These are phyloP conservation scores for Didymella arachidicola DNA, from an alignment of 2,329 filamentous ascomycete species.

Conservation along the genomic window DNA sequence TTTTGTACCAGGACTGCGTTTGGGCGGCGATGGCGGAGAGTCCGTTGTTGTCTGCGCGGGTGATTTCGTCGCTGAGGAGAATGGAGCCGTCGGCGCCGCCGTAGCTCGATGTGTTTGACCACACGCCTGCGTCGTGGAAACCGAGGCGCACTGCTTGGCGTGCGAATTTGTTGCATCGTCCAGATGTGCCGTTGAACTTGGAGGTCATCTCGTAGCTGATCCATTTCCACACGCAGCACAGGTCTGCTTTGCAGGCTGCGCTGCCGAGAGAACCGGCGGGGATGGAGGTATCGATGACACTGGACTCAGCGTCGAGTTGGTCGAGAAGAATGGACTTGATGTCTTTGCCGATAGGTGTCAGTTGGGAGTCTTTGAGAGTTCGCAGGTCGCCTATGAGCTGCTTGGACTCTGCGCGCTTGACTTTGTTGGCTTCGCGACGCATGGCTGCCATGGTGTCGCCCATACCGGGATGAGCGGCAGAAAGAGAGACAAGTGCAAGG, in stretches of 20 bases:
- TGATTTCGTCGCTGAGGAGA: slow-evolving; percentile 29
- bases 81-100: slow-evolving; percentile 34
- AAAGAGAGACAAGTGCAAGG: slow-evolving; percentile 20
- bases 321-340: slow-evolving; percentile 35
- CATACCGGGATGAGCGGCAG: slow-evolving; percentile 28
- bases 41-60: slow-evolving; percentile 34
- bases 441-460: slow-evolving; percentile 22
- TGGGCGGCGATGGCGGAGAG: slow-evolving; percentile 27
- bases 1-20: slow-evolving; percentile 17
- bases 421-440: slow-evolving; percentile 17
- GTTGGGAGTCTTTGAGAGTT: slow-evolving; percentile 19
- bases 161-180: slow-evolving; percentile 40
- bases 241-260: slow-evolving; percentile 33
- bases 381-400: slow-evolving; percentile 37
- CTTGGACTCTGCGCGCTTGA: slow-evolving; percentile 23
- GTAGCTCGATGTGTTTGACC: slow-evolving; percentile 20
- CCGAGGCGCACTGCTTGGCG: slow-evolving; percentile 35
- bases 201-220: slow-evolving; percentile 25
- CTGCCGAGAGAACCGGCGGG: slow-evolving; percentile 23
- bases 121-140: slow-evolving; percentile 42
- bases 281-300: slow-evolving; percentile 12
- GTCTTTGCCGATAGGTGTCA: slow-evolving; percentile 25
- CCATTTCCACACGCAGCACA: slow-evolving; percentile 38
- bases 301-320: slow-evolving; percentile 25
- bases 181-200: slow-evolving; percentile 29